Evolutionary conservation across 306 rosid species (phyloP).

Genomic region (Morella rubra): DNA sequence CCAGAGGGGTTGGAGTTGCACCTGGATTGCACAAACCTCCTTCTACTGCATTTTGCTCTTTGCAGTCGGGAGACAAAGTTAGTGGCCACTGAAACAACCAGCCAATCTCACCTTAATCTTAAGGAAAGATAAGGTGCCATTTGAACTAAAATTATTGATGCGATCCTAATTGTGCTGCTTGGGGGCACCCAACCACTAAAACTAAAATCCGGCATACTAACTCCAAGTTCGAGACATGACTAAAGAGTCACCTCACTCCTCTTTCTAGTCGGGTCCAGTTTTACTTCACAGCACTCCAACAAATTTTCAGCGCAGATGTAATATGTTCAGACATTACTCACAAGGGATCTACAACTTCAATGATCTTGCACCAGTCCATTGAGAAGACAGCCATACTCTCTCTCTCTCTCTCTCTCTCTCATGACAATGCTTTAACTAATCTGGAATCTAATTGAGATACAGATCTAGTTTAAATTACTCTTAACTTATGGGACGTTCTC

Average conservation of each 20-base stretch:
- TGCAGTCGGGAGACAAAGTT: no score
- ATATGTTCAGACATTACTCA: background rate
- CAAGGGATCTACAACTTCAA: constrained; percentile 1
- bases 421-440: background rate
- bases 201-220: background rate
- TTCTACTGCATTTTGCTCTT: no score
- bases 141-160: background rate
- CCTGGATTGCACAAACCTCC: no score
- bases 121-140: background rate
- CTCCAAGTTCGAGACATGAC: background rate
- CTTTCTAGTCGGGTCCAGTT: background rate
- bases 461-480: background rate
- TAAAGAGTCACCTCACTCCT: background rate
- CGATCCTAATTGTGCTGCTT: background rate
- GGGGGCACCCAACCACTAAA: background rate
- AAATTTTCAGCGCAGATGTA: background rate
- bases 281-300: background rate
- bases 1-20: no score
- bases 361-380: background rate
- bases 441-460: background rate
- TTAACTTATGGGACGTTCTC: background rate
- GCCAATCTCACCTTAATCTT: background rate
- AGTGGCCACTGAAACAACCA: background rate
- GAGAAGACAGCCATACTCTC: background rate
- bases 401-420: background rate